Base-by-base conservation (phyloP, 2,329 filamentous ascomycete genomes). In the Cytospora chrysosperma region DNA sequence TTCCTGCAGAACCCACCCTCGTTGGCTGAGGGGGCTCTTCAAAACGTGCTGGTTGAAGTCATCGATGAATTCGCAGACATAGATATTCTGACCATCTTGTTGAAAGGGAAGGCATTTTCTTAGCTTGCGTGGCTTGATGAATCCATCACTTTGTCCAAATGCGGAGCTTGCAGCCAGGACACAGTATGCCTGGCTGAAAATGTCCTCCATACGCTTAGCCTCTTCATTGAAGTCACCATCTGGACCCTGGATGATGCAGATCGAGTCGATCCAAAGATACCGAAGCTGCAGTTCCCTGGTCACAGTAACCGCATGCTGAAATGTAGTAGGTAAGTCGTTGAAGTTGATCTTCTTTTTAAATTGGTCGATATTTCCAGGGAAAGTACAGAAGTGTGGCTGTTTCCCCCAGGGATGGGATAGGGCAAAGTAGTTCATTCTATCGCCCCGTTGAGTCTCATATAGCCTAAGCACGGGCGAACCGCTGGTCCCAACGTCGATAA, bases 1-100 rank as follows among this genome's bases (percentile, higher is more conserved):
- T 63, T 78, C 76, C 56, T 78, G 76, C 9, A 78, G 34, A 0
- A 78, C 76, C 77, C 76, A 78, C 0, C 73, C 76, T 7, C 77
- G 68, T 7, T 64, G 67, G 54, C 72, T 78, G 2, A 79, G 65
- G 3, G 64, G 28, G 2, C 73, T 69, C 1, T 73, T 50, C 7
- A 74, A 59, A 0, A 77, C 74, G n/a, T 78, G 65, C 5, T 30
- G 30, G 4, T 68, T 51, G 57, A 76, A 76, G 52, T 75, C 62
- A 57, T 76, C 74, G 0, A 75, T 73, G 9, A 61, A 26, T 3
- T 68, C 52, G n/a, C 72, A 73, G n/a, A 72, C 49, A 34, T 71
- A 72, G 12, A 72, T 21, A 15, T 27, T 3, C 1, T 43, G 21
- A 9, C 19, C 12, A 5, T 30, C 2, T 8, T 26, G 2, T 4